Evolutionary conservation across 345 rosid genomes (phyloP).

Genomic region (Lenwebbia sp.): DNA sequence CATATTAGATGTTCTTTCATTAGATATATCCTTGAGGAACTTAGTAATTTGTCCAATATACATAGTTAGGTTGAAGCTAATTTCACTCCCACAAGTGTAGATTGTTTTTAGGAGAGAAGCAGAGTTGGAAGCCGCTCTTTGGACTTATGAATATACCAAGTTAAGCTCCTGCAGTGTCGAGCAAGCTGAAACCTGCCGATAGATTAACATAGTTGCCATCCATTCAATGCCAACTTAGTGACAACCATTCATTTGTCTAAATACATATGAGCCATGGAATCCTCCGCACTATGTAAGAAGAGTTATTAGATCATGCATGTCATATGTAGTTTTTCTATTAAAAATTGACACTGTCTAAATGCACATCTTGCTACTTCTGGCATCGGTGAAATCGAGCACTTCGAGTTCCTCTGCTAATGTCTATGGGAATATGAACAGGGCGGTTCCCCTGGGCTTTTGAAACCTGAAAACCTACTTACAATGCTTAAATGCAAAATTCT

Average conservation of each 20-base stretch:
- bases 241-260: not conserved
- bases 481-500: not conserved
- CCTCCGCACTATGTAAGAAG: not conserved
- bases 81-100: not conserved
- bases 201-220: not conserved
- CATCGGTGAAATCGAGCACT: not conserved
- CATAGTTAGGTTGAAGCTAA: not conserved
- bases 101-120: not conserved
- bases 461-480: not conserved
- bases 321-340: not conserved
- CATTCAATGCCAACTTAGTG: not conserved
- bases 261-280: not conserved
- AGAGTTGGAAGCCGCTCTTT: not conserved
- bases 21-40: not conserved
- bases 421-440: not conserved
- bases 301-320: not conserved
- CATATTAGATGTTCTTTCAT: not conserved
- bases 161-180: not conserved
- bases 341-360: not conserved
- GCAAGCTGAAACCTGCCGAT: not conserved
- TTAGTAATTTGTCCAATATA: not conserved
- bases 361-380: not conserved
- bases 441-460: not conserved
- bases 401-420: not conserved
- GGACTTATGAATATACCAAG: not conserved